phyloP scores from a whole-genome alignment of 495 filamentous ascomycete species.

The Cairneyella variabilis region DNA sequence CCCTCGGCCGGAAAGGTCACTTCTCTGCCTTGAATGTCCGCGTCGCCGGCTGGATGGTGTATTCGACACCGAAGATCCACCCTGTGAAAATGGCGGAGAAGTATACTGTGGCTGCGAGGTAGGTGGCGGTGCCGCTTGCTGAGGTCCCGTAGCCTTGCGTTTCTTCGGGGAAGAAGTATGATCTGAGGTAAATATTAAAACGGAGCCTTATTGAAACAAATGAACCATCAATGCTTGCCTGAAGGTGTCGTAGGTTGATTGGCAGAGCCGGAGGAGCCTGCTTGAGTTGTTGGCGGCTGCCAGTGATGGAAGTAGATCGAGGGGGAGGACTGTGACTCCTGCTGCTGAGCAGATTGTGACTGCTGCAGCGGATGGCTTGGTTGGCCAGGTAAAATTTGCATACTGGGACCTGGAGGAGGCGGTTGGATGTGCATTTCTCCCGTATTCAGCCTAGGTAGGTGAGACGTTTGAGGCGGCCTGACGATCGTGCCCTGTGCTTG shows the following conservation, averaged over 20 bases:
- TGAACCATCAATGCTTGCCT: slow-evolving; percentile 59
- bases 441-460: slow-evolving; percentile 47
- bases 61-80: slow-evolving; percentile 50
- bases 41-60: slow-evolving; percentile 56
- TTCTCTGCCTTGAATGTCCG: slow-evolving; percentile 66
- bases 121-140: slow-evolving; percentile 54
- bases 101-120: slow-evolving; percentile 46
- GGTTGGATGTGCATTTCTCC: slow-evolving; percentile 55
- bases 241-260: slow-evolving; percentile 62
- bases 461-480: slow-evolving; percentile 34
- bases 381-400: slow-evolving; percentile 34
- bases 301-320: slow-evolving; percentile 90
- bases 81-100: slow-evolving; percentile 54
- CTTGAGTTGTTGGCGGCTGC: slow-evolving; percentile 70
- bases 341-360: slow-evolving; percentile 47
- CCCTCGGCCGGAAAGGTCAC: slow-evolving; percentile 41
- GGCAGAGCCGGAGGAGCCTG: slow-evolving; percentile 40
- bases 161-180: slow-evolving; percentile 65
- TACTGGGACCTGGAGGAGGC: slow-evolving; percentile 36
- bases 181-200: slow-evolving; percentile 43
- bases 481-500: slow-evolving; percentile 25
- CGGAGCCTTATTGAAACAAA: slow-evolving; percentile 19
- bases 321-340: slow-evolving; percentile 54
- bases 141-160: slow-evolving; percentile 64
- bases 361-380: slow-evolving; percentile 42